phyloP scores from a whole-genome alignment of 2,329 filamentous ascomycete species.

The Huntiella omanensis region DNA sequence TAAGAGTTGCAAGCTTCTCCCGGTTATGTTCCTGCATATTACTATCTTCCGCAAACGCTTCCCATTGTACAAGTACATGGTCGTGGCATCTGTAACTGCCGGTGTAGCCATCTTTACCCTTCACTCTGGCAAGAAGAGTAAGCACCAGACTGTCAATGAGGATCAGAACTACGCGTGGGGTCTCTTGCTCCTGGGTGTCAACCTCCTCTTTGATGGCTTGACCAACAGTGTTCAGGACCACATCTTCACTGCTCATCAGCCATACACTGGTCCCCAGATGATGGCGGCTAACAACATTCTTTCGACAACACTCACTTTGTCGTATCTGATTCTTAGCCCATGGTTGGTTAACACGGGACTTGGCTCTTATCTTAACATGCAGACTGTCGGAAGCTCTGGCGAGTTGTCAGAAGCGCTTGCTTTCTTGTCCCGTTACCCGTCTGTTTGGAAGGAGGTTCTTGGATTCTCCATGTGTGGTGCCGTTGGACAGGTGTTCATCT shows the following conservation, averaged over 20 bases:
- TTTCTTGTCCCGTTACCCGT: conserved; percentile 65
- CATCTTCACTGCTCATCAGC: conserved; percentile 63
- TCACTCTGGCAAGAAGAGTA: conserved; percentile 45
- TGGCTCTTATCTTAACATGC: conserved; percentile 47
- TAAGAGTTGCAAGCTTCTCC: conserved; percentile 96
- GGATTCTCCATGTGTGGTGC: conserved; percentile 82
- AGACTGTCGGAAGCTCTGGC: conserved; percentile 44
- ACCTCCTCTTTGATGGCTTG: conserved; percentile 85
- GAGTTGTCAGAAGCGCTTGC: conserved; percentile 63
- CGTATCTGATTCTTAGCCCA: conserved; percentile 62
- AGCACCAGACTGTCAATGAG: conserved; percentile 23
- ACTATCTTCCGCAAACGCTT: conserved; percentile 78
- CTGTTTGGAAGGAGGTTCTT: conserved; percentile 71
- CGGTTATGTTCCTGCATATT: conserved; percentile 92
- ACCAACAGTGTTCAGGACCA: conserved; percentile 96
- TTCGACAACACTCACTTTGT: conserved; percentile 54
- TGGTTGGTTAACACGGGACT: conserved; percentile 52
- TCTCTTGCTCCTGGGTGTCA: conserved; percentile 65
- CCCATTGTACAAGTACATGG: conserved; percentile 89
- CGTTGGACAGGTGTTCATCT: conserved; percentile 91
- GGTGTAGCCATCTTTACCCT: conserved; percentile 93
- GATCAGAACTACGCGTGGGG: conserved; percentile 55
- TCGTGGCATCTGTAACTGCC: conserved; percentile 75
- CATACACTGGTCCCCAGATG: conserved; percentile 89
- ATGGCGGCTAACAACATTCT: conserved; percentile 97